Evolutionary conservation across 1,139 yeast genomes (phyloP).

Genomic region (Spathaspora sp.): DNA sequence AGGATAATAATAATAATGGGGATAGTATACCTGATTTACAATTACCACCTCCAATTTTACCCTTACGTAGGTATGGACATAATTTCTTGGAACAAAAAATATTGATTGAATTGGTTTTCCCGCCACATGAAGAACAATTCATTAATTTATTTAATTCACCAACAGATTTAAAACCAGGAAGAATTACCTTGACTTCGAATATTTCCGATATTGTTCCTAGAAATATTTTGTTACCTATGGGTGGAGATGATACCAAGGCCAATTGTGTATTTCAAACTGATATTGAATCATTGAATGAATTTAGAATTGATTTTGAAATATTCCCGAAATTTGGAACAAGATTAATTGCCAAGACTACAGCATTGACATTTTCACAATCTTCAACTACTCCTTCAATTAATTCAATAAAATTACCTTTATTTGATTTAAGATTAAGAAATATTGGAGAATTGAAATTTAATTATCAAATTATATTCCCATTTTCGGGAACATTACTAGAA

Average conservation of each 20-base stretch:
- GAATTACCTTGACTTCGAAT: slow-evolving; percentile 73
- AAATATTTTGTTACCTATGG: slow-evolving; percentile 74
- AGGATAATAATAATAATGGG: slow-evolving; percentile 10
- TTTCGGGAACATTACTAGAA: slow-evolving; percentile 79
- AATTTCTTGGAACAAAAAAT: slow-evolving; percentile 89
- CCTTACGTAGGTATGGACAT: slow-evolving; percentile 91
- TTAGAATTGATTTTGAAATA: slow-evolving; percentile 84
- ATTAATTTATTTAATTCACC: slow-evolving; percentile 50
- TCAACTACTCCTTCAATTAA: slow-evolving; percentile 48
- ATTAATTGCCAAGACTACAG: slow-evolving; percentile 84
- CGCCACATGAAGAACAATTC: slow-evolving; percentile 49
- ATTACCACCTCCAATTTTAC: slow-evolving; percentile 94
- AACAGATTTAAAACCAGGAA: slow-evolving; percentile 48
- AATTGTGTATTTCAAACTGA: slow-evolving; percentile 82
- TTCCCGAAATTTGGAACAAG: slow-evolving; percentile 95
- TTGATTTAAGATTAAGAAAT: slow-evolving; percentile 77
- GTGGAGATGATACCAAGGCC: slow-evolving; percentile 56
- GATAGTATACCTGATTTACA: slow-evolving; percentile 88
- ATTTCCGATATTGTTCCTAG: slow-evolving; percentile 79
- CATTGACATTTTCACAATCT: slow-evolving; percentile 54
- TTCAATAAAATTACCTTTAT: slow-evolving; percentile 65
- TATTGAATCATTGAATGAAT: slow-evolving; percentile 60
- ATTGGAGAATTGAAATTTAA: slow-evolving; percentile 80
- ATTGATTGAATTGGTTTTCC: slow-evolving; percentile 70
- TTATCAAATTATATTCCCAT: slow-evolving; percentile 88